Evolutionary conservation across 148 eudicot genomes (phyloP).

Genomic region (Rhododendron henanense): DNA sequence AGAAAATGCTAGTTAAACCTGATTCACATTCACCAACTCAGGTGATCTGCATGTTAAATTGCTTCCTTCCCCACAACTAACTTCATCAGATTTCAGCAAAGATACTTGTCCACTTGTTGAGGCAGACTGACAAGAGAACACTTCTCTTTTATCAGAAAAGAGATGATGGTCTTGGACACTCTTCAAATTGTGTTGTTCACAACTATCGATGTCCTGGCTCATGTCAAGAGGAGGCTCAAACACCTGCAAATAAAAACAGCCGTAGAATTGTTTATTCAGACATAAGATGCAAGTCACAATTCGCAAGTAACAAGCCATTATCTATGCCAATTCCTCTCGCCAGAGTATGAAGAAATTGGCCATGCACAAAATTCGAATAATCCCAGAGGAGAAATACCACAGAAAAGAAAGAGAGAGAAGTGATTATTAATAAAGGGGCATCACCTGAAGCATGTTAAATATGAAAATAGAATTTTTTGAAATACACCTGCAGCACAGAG

Average conservation of each 20-base stretch:
- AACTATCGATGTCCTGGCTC: constrained; percentile 49
- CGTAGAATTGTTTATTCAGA: not conserved
- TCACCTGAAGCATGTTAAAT: constrained; percentile 92
- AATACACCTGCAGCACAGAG: constrained; percentile 67
- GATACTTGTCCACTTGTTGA: constrained; percentile 24
- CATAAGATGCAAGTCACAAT: not conserved
- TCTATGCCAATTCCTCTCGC: not conserved
- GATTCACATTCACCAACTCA: constrained; percentile 9
- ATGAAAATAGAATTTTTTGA: constrained; percentile 73
- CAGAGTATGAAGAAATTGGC: not conserved
- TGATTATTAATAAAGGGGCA: not conserved
- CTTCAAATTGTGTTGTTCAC: constrained; percentile 41
- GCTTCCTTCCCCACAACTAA: constrained; percentile 22
- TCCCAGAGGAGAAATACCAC: not conserved
- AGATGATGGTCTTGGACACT: constrained; percentile 31
- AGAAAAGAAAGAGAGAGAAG: not conserved
- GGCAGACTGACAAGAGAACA: constrained; percentile 34
- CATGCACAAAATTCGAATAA: not conserved
- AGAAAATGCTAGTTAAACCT: constrained; percentile 22
- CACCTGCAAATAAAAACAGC: constrained; percentile 43
- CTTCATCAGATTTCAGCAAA: constrained; percentile 21
- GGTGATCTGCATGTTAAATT: constrained; percentile 20
- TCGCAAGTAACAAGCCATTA: not conserved
- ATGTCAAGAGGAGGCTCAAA: constrained; percentile 93
- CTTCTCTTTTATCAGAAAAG: constrained; percentile 27